Percentiles rank a stretch among this genome's conserved stretches.
Evolutionary conservation across 108 stramenopile species (phyloP).

Genomic region (Cyclostephanos invisitatus): DNA sequence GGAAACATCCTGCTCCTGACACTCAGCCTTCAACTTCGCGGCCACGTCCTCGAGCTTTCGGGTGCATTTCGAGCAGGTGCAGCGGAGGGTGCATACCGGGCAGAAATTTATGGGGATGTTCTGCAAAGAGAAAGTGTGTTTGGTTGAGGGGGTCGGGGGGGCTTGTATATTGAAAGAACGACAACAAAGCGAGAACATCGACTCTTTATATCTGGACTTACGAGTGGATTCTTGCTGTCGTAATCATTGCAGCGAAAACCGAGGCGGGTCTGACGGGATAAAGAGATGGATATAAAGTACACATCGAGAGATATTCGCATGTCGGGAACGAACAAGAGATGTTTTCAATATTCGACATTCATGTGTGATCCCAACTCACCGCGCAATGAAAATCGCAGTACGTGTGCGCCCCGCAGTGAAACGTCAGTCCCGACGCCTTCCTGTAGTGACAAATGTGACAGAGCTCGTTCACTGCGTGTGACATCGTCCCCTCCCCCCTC

Average conservation of each 20-base stretch:
- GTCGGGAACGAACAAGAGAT: background rate
- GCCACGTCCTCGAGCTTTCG: conserved; percentile 30
- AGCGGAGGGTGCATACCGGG: conserved; percentile 43
- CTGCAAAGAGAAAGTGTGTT: background rate
- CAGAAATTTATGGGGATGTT: conserved; percentile 36
- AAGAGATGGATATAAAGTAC: background rate
- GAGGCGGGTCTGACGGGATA: conserved; percentile 15
- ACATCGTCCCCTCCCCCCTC: conserved; percentile 19
- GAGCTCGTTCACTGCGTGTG: conserved; percentile 23
- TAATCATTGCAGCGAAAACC: conserved; percentile 36
- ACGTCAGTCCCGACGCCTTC: conserved; percentile 35
- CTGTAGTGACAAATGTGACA: conserved; percentile 75
- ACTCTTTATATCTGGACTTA: conserved; percentile 7
- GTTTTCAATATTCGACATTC: too few species aligned
- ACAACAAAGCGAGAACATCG: background rate
- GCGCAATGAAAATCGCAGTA: conserved; percentile 65
- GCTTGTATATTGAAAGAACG: background rate
- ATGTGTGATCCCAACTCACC: conserved; percentile 51
- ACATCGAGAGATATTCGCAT: background rate
- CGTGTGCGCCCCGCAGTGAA: conserved; percentile 60
- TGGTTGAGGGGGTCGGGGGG: too few species aligned
- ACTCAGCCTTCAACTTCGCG: conserved; percentile 16
- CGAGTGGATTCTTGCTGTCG: conserved; percentile 29
- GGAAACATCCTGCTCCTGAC: conserved; percentile 28
- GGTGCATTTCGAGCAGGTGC: conserved; percentile 45